A percentile compares a stretch with the other conserved stretches of the same genome.
phyloP scores from a whole-genome alignment of 1,284 basidiomycete genomes.

The Pisolithus thermaeus region DNA sequence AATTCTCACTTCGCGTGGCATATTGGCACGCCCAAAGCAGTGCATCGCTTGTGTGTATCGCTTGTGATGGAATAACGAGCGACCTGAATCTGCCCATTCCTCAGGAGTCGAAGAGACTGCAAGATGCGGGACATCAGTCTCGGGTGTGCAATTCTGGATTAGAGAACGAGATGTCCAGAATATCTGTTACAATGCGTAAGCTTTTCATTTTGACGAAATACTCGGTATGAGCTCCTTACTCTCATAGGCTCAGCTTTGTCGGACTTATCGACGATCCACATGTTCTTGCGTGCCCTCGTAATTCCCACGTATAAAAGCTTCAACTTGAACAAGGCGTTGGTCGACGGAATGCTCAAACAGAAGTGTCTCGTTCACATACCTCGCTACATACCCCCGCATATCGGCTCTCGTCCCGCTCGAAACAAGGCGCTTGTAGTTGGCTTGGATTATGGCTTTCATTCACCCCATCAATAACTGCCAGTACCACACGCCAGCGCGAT shows the following conservation, averaged over 20 bases:
- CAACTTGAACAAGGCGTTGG: slow-evolving; percentile 34
- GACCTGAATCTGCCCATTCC: slow-evolving; percentile 53
- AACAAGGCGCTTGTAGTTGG: slow-evolving; percentile 37
- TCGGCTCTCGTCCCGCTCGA: slow-evolving; percentile 39
- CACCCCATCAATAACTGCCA: slow-evolving; percentile 36
- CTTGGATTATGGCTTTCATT: slow-evolving; percentile 11
- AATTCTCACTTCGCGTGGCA: slow-evolving; percentile 40
- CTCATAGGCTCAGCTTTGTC: slow-evolving; percentile 52
- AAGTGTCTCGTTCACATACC: slow-evolving; percentile 27
- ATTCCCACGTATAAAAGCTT: slow-evolving; percentile 68
- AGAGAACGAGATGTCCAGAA: slow-evolving; percentile 43
- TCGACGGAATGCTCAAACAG: background rate
- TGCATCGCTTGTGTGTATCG: slow-evolving; percentile 58
- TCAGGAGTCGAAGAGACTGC: slow-evolving; percentile 41
- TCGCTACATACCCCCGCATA: slow-evolving; percentile 59
- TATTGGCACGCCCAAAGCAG: slow-evolving; percentile 52
- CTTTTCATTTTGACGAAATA: background rate
- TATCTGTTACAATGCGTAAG: slow-evolving; percentile 27
- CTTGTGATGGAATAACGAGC: slow-evolving; percentile 47
- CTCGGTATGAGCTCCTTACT: slow-evolving; percentile 27
- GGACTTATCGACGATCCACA: slow-evolving; percentile 64
- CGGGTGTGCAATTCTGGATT: slow-evolving; percentile 39
- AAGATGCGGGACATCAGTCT: slow-evolving; percentile 40
- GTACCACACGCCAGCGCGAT: slow-evolving; percentile 55
- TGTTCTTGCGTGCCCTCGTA: slow-evolving; percentile 59